These are phyloP conservation scores for Canna indica DNA, from an alignment of 176 grass and related monocot genomes.

Conservation along the genomic window DNA sequence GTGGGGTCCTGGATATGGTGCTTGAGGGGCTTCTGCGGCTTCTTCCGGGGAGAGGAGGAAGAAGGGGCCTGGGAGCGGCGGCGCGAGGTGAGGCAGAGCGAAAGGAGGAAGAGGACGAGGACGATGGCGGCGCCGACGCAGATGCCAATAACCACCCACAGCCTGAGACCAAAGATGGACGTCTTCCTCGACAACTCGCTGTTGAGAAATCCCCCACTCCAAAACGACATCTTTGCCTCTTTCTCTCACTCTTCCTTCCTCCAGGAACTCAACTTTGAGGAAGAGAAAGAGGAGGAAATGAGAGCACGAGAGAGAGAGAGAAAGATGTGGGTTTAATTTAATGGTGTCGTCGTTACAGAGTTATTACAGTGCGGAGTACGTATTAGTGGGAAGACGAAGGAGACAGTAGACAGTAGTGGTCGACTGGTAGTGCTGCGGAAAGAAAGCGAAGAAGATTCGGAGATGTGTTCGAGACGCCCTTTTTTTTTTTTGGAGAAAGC, in stretches of 20 bases:
- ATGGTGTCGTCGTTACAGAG: not conserved
- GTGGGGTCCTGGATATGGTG: slow-evolving; percentile 30
- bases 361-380: not conserved
- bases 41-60: slow-evolving; percentile 7
- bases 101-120: slow-evolving; percentile 27
- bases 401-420: too few relatives aligned
- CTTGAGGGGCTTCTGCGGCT: slow-evolving; percentile 36
- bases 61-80: slow-evolving; percentile 24
- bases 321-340: not conserved
- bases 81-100: slow-evolving; percentile 11
- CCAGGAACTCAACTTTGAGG: not conserved
- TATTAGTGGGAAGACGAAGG: not conserved
- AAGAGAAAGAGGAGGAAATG: not conserved
- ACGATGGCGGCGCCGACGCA: slow-evolving; percentile 32
- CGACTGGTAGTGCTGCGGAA: too few relatives aligned
- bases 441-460: too few relatives aligned
- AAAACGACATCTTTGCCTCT: slow-evolving; percentile 21
- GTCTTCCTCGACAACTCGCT: slow-evolving; percentile 53
- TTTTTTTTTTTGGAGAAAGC: too few relatives aligned
- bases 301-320: slow-evolving; percentile 1
- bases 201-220: slow-evolving; percentile 39
- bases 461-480: too few relatives aligned
- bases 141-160: slow-evolving; percentile 49
- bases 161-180: slow-evolving; percentile 56
- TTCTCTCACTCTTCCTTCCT: not conserved